Percentiles rank a stretch among this genome's conserved stretches.
phyloP scores from a whole-genome alignment of 2,329 filamentous ascomycete species.

The Apiospora malaysiana region DNA sequence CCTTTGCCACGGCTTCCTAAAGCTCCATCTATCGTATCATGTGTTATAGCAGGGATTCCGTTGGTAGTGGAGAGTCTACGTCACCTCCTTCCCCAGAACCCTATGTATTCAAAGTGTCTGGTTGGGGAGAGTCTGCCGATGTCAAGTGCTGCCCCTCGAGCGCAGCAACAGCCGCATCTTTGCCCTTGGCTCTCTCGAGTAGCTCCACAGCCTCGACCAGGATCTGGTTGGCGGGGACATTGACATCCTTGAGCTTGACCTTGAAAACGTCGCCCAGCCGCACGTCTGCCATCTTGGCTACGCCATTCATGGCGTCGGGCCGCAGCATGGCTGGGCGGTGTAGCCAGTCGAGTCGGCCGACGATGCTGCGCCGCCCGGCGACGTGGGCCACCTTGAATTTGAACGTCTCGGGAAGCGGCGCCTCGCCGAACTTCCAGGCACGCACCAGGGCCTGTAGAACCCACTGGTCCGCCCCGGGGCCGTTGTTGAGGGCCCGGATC shows the following conservation, averaged over 20 bases:
- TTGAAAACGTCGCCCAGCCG: conserved; percentile 59
- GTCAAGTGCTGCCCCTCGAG: neutral
- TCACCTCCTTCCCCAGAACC: neutral
- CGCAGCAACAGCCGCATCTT: neutral
- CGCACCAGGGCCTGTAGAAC: conserved; percentile 65
- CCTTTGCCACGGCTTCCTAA: neutral
- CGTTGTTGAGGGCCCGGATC: conserved; percentile 49
- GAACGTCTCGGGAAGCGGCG: conserved; percentile 53
- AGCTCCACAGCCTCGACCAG: conserved; percentile 51
- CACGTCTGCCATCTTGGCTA: conserved; percentile 49
- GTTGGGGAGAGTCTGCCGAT: neutral
- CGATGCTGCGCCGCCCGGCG: conserved; percentile 38
- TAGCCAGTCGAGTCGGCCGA: conserved; percentile 58
- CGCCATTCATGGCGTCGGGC: conserved; percentile 43
- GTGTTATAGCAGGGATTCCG: neutral
- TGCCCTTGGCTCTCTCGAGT: conserved; percentile 29
- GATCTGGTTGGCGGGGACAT: conserved; percentile 54
- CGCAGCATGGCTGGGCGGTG: conserved; percentile 51
- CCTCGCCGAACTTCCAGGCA: conserved; percentile 62
- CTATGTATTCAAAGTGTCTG: neutral
- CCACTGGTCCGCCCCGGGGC: conserved; percentile 57
- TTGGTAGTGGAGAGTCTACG: neutral
- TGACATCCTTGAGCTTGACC: conserved; percentile 60
- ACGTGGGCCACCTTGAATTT: conserved; percentile 52
- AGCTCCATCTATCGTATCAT: neutral